Conservation (phyloP, 352 stramenopile genomes). For the Phytophthora cryptogea region DNA sequence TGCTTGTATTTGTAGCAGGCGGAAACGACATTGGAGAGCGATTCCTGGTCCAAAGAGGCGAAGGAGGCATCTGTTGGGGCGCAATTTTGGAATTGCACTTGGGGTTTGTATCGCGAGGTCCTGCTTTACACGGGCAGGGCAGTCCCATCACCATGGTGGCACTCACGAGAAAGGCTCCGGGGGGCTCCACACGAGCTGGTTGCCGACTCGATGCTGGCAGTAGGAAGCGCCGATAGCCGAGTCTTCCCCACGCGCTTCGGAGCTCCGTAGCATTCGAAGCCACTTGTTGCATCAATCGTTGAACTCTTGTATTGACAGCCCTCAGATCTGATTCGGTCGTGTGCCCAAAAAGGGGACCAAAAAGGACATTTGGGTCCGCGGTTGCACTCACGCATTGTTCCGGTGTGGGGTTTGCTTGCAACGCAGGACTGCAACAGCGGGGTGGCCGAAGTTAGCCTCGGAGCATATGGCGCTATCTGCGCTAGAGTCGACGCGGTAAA, state of each 20-base stretch:
- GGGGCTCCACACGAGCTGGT: neutral
- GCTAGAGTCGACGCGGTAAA: neutral
- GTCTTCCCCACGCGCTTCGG: neutral
- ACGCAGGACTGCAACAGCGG: neutral
- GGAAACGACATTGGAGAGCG: conserved; percentile 1
- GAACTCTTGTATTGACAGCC: neutral
- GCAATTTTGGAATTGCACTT: conserved; percentile 7
- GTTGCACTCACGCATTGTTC: neutral
- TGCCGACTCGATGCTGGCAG: neutral
- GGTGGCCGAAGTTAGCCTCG: neutral
- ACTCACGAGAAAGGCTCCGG: conserved; percentile 9
- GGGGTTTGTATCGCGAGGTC: conserved; percentile 6
- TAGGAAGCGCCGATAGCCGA: neutral
- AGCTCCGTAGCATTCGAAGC: neutral
- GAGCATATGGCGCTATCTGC: neutral
- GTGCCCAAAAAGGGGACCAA: conserved; percentile 1
- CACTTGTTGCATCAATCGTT: neutral
- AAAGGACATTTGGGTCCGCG: conserved; percentile 10
- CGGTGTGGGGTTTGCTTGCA: conserved; percentile 2
- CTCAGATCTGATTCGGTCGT: conserved; percentile 1
- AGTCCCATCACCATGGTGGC: conserved; percentile 25
- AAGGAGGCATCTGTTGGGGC: conserved; percentile 7
- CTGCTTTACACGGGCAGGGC: conserved; percentile 9
- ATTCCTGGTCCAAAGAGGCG: neutral
- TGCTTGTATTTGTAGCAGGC: neutral